Percentiles rank a stretch among this genome's conserved stretches.
Conservation (phyloP, 768 basidiomycete species). For the Boletus vermiculosoides region DNA sequence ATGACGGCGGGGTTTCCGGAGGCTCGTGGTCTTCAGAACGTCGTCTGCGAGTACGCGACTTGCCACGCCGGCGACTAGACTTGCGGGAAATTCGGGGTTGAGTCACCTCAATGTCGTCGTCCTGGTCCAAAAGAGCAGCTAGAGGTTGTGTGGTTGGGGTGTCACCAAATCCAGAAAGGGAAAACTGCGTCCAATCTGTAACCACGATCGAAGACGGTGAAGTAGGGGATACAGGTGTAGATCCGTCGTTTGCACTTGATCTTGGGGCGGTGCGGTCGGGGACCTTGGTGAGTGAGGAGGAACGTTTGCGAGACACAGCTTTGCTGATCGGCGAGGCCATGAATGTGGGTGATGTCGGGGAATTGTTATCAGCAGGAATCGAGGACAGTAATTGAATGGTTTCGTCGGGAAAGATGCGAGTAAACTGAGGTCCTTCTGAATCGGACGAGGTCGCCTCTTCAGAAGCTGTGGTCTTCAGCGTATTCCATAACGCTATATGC, state of each 20-base stretch:
- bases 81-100: constrained; percentile 36
- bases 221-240: constrained; percentile 28
- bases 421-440: constrained; percentile 39
- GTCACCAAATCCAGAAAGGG: constrained; percentile 58
- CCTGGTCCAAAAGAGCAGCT: constrained; percentile 56
- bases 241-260: constrained; percentile 18
- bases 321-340: constrained; percentile 37
- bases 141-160: constrained; percentile 40
- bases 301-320: constrained; percentile 30
- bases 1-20: constrained; percentile 13
- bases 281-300: constrained; percentile 33
- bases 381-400: constrained; percentile 53
- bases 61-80: constrained; percentile 34
- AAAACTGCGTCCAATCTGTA: constrained; percentile 69
- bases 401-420: constrained; percentile 66
- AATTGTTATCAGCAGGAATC: constrained; percentile 43
- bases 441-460: constrained; percentile 23
- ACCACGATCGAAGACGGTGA: constrained; percentile 30
- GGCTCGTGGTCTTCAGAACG: constrained; percentile 21
- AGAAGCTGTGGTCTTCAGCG: constrained; percentile 45
- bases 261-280: constrained; percentile 18
- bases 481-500: constrained; percentile 50
- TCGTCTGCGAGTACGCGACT: constrained; percentile 26
- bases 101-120: constrained; percentile 64
- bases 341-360: constrained; percentile 29